Evolutionary conservation across 2,329 filamentous ascomycete species (phyloP).

Genomic region (Biscogniauxia mediterranea): DNA sequence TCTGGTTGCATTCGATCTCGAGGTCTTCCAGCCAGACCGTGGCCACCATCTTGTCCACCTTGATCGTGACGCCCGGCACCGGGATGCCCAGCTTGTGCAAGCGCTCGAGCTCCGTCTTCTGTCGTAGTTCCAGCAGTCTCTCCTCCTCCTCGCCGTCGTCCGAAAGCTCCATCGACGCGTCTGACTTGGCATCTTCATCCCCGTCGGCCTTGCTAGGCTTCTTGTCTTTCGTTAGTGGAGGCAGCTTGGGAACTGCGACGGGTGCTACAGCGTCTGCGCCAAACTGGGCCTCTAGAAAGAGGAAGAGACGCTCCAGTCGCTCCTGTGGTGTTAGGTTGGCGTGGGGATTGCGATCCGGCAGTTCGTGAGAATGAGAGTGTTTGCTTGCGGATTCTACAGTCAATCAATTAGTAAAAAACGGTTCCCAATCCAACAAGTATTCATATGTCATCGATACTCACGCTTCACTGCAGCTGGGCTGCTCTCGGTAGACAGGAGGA

Average conservation of each 20-base stretch:
- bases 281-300: slow-evolving; percentile 97
- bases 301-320: slow-evolving; percentile 79
- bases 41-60: slow-evolving; percentile 82
- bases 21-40: slow-evolving; percentile 90
- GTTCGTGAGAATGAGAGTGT: slow-evolving; percentile 50
- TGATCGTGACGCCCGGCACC: slow-evolving; percentile 83
- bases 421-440: background rate
- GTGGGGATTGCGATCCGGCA: slow-evolving; percentile 66
- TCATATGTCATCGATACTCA: slow-evolving; percentile 40
- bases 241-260: slow-evolving; percentile 63
- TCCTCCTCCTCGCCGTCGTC: slow-evolving; percentile 41
- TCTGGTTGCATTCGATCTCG: slow-evolving; percentile 82
- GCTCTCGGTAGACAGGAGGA: slow-evolving; percentile 87
- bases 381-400: slow-evolving; percentile 58
- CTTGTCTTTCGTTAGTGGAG: slow-evolving; percentile 35
- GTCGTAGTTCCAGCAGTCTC: slow-evolving; percentile 50
- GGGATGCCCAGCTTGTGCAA: slow-evolving; percentile 84
- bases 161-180: slow-evolving; percentile 37
- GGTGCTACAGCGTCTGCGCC: slow-evolving; percentile 78
- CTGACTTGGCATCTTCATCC: slow-evolving; percentile 35
- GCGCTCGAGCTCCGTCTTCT: slow-evolving; percentile 68
- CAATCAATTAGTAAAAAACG: slow-evolving; percentile 17
- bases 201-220: slow-evolving; percentile 32
- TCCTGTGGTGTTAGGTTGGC: slow-evolving; percentile 69
- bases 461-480: slow-evolving; percentile 93